Conservation (phyloP, 495 filamentous ascomycete genomes). For the Darksidea phi region DNA sequence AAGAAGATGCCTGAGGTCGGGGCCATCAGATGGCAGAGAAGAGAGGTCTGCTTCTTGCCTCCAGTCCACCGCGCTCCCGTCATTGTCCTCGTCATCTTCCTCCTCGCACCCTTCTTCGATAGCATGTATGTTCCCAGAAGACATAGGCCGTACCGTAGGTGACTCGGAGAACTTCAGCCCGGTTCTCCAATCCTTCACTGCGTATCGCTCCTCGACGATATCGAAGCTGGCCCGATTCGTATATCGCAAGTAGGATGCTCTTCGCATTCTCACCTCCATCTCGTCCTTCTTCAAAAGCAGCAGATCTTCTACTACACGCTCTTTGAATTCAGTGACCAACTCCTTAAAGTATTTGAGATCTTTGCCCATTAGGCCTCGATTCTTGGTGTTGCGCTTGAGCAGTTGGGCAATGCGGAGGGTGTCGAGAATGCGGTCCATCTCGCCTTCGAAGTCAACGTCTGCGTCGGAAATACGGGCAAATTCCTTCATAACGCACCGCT, state of each 20-base stretch:
- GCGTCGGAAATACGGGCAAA: background rate
- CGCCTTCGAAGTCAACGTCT: slow-evolving; percentile 21
- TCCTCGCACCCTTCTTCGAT: background rate
- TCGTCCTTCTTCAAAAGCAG: slow-evolving; percentile 18
- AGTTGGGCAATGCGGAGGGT: slow-evolving; percentile 10
- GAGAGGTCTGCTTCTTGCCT: no score
- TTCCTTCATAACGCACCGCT: background rate
- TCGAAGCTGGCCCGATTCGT: slow-evolving; percentile 10
- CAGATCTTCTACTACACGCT: slow-evolving; percentile 18
- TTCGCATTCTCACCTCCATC: slow-evolving; percentile 25
- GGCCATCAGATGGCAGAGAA: no score
- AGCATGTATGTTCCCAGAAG: background rate
- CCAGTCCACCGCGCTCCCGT: no score
- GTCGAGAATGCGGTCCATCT: slow-evolving; percentile 17
- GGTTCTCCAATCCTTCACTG: slow-evolving; percentile 8
- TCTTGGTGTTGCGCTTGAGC: slow-evolving; percentile 4
- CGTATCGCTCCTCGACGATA: slow-evolving; percentile 11
- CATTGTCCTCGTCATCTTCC: no score
- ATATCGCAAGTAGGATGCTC: slow-evolving; percentile 13
- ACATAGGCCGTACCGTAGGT: no score
- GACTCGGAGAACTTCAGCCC: slow-evolving; percentile 1
- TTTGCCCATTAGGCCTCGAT: slow-evolving; percentile 14
- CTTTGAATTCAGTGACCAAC: slow-evolving; percentile 3
- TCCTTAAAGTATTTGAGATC: slow-evolving; percentile 3
- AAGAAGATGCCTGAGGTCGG: no score